Evolutionary conservation across 202 grass and related monocot genomes (phyloP), one percentile per base, ranked within the genome.

Genomic region (Hordeum pubiflorum): DNA sequence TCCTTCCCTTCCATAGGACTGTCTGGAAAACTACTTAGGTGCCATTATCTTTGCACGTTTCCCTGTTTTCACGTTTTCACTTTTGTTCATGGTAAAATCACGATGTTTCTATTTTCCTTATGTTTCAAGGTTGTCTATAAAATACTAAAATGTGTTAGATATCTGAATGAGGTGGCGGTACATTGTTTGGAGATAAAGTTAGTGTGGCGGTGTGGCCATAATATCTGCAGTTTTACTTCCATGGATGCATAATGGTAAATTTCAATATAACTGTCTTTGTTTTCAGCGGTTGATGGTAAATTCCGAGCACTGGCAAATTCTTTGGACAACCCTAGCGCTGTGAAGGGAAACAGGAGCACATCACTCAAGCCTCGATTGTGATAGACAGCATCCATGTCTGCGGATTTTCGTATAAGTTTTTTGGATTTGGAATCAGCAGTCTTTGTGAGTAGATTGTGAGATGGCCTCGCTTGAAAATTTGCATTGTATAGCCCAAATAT

Each of bases 211-310:
- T 3, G 39, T 84, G 54, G 62, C 22, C 20, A 14, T 29, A 24
- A 44, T 70, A 26, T 17, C 23, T 40, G 10, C 17, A 69, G 12
- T 34, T 10, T 33, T 43, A 63, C 20, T 54, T 63, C 6, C 69
- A 22, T 7, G 17, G 10, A 58, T 48, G 39, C 17, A 15, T 3
- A 66, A 38, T 5, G 38, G 8, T 37, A 82, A 17, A 29, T 58
- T 74, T 46, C 9, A 2, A 82, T 29, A 61, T 69, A 62, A 20
- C 40, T 31, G 46, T 82, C 74, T 4, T 31, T 83, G 32, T 79
- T 89, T 78, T 44, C 88, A 86, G 83, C 62, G 54, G 61, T 83
- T 13, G 75, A 79, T 56, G 44, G 10, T 46, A 80, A 83, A 76
- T 90, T 86, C 80, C 62, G 69, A 57, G 75, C 32, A 3, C 37